These are phyloP conservation scores for Thermochaetoides dissita DNA, from an alignment of 2,329 filamentous ascomycete species.

Conservation along the genomic window DNA sequence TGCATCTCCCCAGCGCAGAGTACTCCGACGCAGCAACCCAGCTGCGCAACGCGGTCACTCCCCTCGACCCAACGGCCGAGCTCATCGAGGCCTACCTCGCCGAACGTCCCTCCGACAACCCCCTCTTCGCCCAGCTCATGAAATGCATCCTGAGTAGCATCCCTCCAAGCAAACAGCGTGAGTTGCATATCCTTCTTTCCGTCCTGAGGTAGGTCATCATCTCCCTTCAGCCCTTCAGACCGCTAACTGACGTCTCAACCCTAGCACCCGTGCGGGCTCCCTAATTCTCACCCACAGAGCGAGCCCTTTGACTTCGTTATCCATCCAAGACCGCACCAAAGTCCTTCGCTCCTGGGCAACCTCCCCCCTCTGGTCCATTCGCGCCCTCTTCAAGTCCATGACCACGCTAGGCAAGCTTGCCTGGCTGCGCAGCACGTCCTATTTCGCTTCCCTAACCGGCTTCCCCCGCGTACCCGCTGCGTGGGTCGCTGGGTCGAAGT, in stretches of 20 bases:
- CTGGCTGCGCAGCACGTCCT: conserved; percentile 41
- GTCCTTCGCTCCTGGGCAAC: conserved; percentile 50
- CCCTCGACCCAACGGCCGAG: conserved; percentile 4
- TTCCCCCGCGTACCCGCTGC: conserved; percentile 40
- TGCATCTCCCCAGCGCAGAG: conserved; percentile 10
- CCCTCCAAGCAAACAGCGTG: conserved; percentile 7
- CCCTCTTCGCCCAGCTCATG: conserved; percentile 12
- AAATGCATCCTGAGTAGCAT: conserved; percentile 10
- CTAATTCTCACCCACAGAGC: conserved; percentile 54
- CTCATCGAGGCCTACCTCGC: conserved; percentile 12
- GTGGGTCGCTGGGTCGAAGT: conserved; percentile 36
- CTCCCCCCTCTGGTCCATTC: conserved; percentile 40
- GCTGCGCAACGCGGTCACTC: conserved; percentile 7
- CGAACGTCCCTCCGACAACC: conserved; percentile 12
- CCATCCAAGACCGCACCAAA: conserved; percentile 43
- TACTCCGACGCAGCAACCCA: conserved; percentile 9
- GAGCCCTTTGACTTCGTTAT: conserved; percentile 47
- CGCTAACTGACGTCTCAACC: background rate
- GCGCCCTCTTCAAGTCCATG: conserved; percentile 41
- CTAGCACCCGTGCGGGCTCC: conserved; percentile 47
- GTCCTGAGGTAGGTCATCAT: conserved; percentile 8
- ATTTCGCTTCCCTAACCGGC: conserved; percentile 40
- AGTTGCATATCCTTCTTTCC: conserved; percentile 9
- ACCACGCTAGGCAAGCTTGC: conserved; percentile 38
- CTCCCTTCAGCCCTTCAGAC: background rate